Conservation (phyloP, 352 stramenopile species). For the Pythium graminicola region DNA sequence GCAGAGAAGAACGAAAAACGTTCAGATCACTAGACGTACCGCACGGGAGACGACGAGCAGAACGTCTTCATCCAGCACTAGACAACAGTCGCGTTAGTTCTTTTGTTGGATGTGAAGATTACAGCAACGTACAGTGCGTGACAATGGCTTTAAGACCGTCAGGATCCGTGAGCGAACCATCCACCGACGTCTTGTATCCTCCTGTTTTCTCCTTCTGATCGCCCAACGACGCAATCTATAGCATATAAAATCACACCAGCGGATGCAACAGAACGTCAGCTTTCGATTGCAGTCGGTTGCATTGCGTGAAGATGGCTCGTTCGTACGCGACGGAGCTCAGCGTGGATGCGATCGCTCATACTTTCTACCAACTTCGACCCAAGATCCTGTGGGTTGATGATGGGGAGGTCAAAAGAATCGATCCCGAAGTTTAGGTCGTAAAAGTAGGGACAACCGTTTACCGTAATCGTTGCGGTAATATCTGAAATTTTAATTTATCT, state of each 20-base stretch:
- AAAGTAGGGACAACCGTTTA: too few relatives aligned
- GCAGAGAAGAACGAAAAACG: background rate
- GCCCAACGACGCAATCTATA: slow-evolving; percentile 53
- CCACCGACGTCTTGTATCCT: slow-evolving; percentile 66
- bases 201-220: slow-evolving; percentile 76
- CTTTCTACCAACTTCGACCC: background rate
- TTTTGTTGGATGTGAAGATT: background rate
- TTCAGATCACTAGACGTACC: slow-evolving; percentile 23
- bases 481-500: too few relatives aligned
- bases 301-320: background rate
- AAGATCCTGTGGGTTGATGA: slow-evolving; percentile 10
- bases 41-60: slow-evolving; percentile 69
- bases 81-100: background rate
- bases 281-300: background rate
- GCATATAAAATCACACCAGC: slow-evolving; percentile 1
- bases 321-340: slow-evolving; percentile 44
- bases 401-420: too few relatives aligned
- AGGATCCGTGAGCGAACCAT: slow-evolving; percentile 37
- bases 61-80: slow-evolving; percentile 76
- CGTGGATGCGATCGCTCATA: slow-evolving; percentile 25
- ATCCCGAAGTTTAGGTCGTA: too few relatives aligned
- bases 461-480: too few relatives aligned
- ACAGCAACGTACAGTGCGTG: slow-evolving; percentile 41
- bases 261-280: background rate
- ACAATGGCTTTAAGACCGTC: slow-evolving; percentile 52